Conservation (phyloP, 2,329 filamentous ascomycete genomes). For the Aspergillus fijiensis region DNA sequence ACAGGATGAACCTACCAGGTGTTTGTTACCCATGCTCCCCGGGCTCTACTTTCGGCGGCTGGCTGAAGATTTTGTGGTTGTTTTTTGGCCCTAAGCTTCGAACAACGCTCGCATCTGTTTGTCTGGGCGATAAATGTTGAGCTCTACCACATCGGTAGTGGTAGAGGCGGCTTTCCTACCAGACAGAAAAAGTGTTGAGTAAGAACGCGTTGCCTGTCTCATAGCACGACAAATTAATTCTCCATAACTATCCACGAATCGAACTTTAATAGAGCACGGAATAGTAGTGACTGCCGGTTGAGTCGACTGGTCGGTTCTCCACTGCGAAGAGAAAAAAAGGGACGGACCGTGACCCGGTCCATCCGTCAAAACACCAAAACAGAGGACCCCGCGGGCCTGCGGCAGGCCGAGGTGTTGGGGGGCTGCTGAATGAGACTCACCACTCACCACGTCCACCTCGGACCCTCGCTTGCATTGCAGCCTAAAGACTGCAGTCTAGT, state of each 20-base stretch:
- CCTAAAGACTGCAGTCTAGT: neutral
- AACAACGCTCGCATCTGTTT: too few species aligned
- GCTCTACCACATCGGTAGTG: neutral
- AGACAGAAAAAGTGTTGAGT: neutral
- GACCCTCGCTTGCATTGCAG: neutral
- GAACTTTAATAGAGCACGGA: neutral
- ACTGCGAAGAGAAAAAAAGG: neutral
- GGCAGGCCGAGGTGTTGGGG: neutral
- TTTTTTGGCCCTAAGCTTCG: neutral
- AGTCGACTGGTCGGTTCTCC: neutral
- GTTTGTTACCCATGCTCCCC: neutral
- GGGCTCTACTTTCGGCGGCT: neutral
- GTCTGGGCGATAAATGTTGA: neutral
- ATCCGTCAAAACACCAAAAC: neutral
- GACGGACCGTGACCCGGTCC: neutral
- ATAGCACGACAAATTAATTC: neutral
- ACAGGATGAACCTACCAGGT: neutral
- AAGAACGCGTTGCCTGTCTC: neutral
- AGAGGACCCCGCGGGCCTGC: neutral
- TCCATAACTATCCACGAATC: neutral
- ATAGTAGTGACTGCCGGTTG: neutral
- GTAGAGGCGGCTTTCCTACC: neutral
- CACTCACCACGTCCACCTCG: neutral
- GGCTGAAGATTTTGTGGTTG: neutral
- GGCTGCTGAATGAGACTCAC: neutral